phyloP scores from a whole-genome alignment of 1,139 yeast genomes.

The Candida glucosophila region DNA sequence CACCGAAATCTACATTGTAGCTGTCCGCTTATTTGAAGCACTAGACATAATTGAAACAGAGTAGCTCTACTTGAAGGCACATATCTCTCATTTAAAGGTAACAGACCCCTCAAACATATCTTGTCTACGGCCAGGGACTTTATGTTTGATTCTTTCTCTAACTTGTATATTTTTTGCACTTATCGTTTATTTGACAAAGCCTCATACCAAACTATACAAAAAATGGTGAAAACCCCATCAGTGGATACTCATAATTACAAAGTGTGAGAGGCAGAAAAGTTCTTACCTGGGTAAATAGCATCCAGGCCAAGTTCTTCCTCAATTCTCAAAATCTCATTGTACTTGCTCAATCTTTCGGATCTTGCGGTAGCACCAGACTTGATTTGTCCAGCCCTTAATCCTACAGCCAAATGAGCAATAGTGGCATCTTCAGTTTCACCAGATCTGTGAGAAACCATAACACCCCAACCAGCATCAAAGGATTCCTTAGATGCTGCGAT shows the following conservation, averaged over 20 bases:
- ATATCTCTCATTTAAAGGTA: too few species aligned
- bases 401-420: slow-evolving; percentile 90
- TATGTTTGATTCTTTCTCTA: too few species aligned
- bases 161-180: too few species aligned
- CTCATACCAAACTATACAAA: too few species aligned
- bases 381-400: slow-evolving; percentile 90
- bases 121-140: too few species aligned
- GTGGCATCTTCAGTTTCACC: slow-evolving; percentile 96
- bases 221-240: slow-evolving; percentile 1
- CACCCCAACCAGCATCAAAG: slow-evolving; percentile 83
- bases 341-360: slow-evolving; percentile 93
- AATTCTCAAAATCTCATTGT: slow-evolving; percentile 86
- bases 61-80: too few species aligned
- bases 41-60: slow-evolving; percentile 14
- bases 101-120: too few species aligned
- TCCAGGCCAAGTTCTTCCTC: slow-evolving; percentile 90
- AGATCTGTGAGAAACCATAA: slow-evolving; percentile 90
- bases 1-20: slow-evolving; percentile 47
- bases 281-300: slow-evolving; percentile 80
- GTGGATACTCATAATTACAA: slow-evolving; percentile 13
- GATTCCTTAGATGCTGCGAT: slow-evolving; percentile 83
- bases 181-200: too few species aligned
- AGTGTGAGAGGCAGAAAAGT: slow-evolving; percentile 46
- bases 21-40: slow-evolving; percentile 34
- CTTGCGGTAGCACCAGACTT: slow-evolving; percentile 98